These are phyloP conservation scores for Diutina sp. DNA, from an alignment of 1,139 yeast species.

Conservation along the genomic window DNA sequence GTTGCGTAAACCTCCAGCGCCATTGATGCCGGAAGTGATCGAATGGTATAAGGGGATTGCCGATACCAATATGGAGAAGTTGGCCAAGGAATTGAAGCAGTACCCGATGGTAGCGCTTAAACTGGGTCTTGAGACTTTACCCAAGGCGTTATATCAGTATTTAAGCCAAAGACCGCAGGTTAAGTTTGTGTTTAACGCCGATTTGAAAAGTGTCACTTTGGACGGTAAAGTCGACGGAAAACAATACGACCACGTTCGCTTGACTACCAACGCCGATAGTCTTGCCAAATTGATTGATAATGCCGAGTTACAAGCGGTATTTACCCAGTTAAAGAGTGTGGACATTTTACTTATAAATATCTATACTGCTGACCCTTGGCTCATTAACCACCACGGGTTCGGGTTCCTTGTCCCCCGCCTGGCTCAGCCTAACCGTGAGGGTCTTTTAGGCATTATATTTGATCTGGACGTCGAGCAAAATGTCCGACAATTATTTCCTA, in stretches of 20 bases:
- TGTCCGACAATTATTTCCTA: constrained; percentile 8
- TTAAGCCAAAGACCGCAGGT: constrained; percentile 28
- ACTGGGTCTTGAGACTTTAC: constrained; percentile 43
- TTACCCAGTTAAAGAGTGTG: not conserved
- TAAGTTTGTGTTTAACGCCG: constrained; percentile 15
- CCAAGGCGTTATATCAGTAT: constrained; percentile 24
- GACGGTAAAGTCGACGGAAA: constrained; percentile 1
- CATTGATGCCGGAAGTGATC: not conserved
- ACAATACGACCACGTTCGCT: constrained; percentile 39
- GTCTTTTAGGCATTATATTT: constrained; percentile 74
- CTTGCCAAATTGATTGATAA: not conserved
- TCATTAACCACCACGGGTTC: constrained; percentile 41
- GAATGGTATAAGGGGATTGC: constrained; percentile 7
- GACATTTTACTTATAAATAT: not conserved
- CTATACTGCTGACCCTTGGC: not conserved
- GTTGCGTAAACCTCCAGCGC: not conserved
- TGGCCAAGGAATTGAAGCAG: constrained; percentile 23
- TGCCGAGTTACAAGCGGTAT: not conserved
- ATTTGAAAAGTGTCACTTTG: constrained; percentile 12
- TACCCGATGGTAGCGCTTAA: constrained; percentile 41
- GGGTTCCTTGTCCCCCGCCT: constrained; percentile 71
- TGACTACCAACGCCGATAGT: constrained; percentile 18
- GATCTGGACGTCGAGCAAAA: constrained; percentile 70
- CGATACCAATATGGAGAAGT: constrained; percentile 19
- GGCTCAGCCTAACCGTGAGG: constrained; percentile 38